A percentile compares a stretch with the other conserved stretches of the same genome.
Evolutionary conservation across 2,329 filamentous ascomycete species (phyloP).

Genomic region (Talaromyces sp.): DNA sequence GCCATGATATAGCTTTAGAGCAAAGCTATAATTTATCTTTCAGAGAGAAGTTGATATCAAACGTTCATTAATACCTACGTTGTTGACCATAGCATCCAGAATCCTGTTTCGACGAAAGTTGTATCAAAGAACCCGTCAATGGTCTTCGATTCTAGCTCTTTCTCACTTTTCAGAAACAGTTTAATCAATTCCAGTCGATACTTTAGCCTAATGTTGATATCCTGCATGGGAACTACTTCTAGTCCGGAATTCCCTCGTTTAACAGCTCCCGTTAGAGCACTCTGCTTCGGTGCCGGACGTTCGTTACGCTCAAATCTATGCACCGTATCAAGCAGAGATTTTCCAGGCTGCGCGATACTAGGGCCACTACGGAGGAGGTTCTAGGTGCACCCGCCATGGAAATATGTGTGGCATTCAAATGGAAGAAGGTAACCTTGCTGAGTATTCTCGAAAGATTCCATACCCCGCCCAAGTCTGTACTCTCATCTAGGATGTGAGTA

Average conservation of each 20-base stretch:
- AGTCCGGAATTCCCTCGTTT: not conserved
- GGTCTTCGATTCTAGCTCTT: conserved; percentile 22
- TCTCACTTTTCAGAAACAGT: conserved; percentile 18
- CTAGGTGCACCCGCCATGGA: conserved; percentile 31
- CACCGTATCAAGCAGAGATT: not conserved
- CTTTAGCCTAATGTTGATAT: conserved; percentile 14
- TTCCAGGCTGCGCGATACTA: conserved; percentile 2
- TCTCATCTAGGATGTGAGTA: conserved; percentile 33
- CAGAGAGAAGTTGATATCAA: not conserved
- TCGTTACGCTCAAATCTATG: not conserved
- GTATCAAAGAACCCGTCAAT: conserved; percentile 24
- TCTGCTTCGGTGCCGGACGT: not conserved
- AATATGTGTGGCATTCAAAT: conserved; percentile 30
- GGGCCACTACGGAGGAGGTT: conserved; percentile 29
- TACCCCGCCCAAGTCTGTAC: conserved; percentile 25
- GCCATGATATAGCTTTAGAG: conserved; percentile 20
- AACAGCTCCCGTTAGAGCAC: not conserved
- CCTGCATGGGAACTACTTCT: conserved; percentile 10
- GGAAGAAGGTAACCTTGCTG: conserved; percentile 31
- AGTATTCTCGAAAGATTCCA: conserved; percentile 24
- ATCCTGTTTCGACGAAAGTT: conserved; percentile 18
- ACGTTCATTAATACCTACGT: conserved; percentile 12
- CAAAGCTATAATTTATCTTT: conserved; percentile 12
- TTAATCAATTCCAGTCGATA: conserved; percentile 16
- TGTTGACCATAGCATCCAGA: conserved; percentile 22